Base-by-base conservation (phyloP, 306 rosid species). In the Castanea sativa region DNA sequence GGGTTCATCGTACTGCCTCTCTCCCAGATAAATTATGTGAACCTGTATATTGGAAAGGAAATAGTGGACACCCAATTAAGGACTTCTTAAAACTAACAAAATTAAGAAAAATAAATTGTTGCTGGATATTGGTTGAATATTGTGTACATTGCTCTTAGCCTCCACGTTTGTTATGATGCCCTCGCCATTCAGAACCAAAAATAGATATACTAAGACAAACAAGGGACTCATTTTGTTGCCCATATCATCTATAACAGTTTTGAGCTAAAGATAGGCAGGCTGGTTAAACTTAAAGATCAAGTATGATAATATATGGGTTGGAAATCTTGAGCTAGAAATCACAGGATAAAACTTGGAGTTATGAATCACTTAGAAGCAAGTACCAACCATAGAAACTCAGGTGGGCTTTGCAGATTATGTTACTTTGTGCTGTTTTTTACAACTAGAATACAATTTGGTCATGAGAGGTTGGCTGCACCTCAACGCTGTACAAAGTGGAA, bases 21-120 rank as follows among this genome's bases (percentile, higher is more conserved):
- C 64, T 23, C 87, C 88, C 87, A 85, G 49, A 64, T 85, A 75
- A 69, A 88, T 75, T 32, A 88, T 81, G 78, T 88, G 81, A 73
- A 88, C 80, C 91, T 85, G 88, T 53, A 35, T 9, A 75, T 53
- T 72, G 51, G 12, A 67, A 67, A 11, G 56, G 12, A 43, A 69
- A 16, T 20, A 45, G 29, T 23, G 32, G 16, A 52, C 61, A 49
- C 79, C 76, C 49, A 32, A 43, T 27, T 59, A 18, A 71, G 51
- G 30, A 30, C 12, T 58, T 30, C 11, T 8, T 58, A 38, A 65
- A 32, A 33, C 38, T 6, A 14, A 27, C 33, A 61, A 13, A 61
- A 61, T 27, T 61, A n/a, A 25, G 38, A 33, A 3, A 61, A 52
- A 73, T 15, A 61, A 16, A 2, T 9, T 14, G 25, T 76, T 76